Evolutionary conservation across 768 basidiomycete species (phyloP).

Genomic region (Hygrocybe coccinea): DNA sequence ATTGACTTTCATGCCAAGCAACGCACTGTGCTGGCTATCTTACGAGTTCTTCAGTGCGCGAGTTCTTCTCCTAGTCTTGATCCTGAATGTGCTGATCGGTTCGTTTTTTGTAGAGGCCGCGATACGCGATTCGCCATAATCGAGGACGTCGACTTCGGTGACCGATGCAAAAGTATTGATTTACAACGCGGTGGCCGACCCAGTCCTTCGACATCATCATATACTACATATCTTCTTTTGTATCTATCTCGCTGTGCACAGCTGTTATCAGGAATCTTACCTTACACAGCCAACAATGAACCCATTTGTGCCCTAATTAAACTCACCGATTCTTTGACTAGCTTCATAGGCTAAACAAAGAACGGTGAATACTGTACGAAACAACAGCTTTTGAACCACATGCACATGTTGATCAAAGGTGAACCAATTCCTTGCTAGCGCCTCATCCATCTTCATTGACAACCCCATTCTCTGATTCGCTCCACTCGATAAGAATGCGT

Average conservation of each 20-base stretch:
- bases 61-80: not conserved
- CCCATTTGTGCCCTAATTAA: no score
- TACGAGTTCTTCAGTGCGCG: constrained; percentile 97
- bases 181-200: not conserved
- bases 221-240: not conserved
- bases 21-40: constrained; percentile 95
- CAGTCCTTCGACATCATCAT: not conserved
- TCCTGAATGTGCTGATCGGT: not conserved
- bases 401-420: no score
- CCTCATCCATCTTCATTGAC: no score
- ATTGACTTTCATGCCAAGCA: constrained; percentile 93
- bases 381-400: no score
- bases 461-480: no score
- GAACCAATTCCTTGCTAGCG: no score
- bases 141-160: not conserved
- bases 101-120: constrained; percentile 49
- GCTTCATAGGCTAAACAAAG: no score
- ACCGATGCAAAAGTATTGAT: not conserved
- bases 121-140: constrained; percentile 38
- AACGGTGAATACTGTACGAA: no score
- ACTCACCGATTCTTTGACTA: no score
- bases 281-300: not conserved
- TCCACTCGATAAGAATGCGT: no score
- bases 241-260: constrained; percentile 1
- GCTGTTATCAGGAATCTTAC: not conserved